Conservation (phyloP, 2,329 filamentous ascomycete species). For the Cercospora beticola region DNA sequence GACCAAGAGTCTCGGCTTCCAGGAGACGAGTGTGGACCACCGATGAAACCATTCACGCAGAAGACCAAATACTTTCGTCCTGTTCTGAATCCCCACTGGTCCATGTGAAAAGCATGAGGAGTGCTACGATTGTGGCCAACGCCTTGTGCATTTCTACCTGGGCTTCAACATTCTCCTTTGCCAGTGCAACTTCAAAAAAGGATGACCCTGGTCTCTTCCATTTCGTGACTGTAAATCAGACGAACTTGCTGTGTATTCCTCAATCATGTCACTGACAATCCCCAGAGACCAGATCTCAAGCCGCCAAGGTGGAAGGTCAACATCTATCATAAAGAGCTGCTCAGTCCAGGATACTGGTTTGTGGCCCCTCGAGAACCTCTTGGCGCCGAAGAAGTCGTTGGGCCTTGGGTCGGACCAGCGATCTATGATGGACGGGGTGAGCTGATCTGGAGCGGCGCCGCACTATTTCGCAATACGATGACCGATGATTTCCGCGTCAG, state of each 20-base stretch:
- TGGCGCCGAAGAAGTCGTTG: conserved; percentile 9
- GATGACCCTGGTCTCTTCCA: neutral
- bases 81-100: neutral
- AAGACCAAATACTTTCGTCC: neutral
- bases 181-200: neutral
- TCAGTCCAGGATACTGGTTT: conserved; percentile 18
- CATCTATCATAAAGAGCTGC: conserved; percentile 8
- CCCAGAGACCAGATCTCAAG: conserved; percentile 13
- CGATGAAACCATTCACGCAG: neutral
- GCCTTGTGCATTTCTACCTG: neutral
- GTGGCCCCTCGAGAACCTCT: conserved; percentile 14
- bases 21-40: neutral
- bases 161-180: neutral
- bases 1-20: neutral
- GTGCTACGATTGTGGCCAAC: neutral
- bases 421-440: conserved; percentile 19
- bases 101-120: neutral
- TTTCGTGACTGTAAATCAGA: neutral
- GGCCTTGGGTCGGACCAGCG: conserved; percentile 14
- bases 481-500: conserved; percentile 24
- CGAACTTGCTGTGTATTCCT: neutral
- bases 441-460: conserved; percentile 16
- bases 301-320: conserved; percentile 18
- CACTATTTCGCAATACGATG: conserved; percentile 7
- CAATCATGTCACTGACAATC: neutral